phyloP scores from a whole-genome alignment of 2,329 filamentous ascomycete genomes.

The Tolypocladium pustulatum region DNA sequence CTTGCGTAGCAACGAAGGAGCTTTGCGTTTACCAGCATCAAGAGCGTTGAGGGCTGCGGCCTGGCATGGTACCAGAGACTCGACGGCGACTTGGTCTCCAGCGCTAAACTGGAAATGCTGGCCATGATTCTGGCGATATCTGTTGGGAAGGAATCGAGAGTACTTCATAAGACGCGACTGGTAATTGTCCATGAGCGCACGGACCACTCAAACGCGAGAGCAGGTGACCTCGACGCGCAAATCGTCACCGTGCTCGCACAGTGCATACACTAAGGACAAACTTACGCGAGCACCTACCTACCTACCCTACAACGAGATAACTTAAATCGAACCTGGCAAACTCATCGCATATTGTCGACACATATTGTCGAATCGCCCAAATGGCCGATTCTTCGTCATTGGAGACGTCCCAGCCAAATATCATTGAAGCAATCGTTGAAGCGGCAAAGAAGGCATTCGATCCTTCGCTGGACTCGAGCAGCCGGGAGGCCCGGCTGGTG shows the following conservation, averaged over 20 bases:
- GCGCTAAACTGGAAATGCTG: background rate
- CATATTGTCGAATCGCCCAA: background rate
- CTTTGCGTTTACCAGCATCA: slow-evolving; percentile 17
- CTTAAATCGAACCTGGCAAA: background rate
- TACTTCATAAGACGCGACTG: background rate
- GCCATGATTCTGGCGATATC: background rate
- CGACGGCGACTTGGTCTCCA: background rate
- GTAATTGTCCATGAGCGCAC: background rate
- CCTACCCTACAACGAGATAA: background rate
- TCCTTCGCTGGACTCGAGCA: slow-evolving; percentile 24
- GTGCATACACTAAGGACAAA: background rate
- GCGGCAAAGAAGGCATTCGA: slow-evolving; percentile 38
- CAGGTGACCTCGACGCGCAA: slow-evolving; percentile 15
- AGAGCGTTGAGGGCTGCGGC: background rate
- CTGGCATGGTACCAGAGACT: background rate
- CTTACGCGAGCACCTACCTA: too few relatives aligned
- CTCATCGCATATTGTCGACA: background rate
- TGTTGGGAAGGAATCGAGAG: background rate
- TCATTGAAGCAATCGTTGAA: slow-evolving; percentile 24
- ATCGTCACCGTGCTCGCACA: background rate
- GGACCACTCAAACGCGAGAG: slow-evolving; percentile 6
- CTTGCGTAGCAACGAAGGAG: slow-evolving; percentile 32
- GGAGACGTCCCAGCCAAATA: slow-evolving; percentile 13
- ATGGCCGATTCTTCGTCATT: slow-evolving; percentile 17
- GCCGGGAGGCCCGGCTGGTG: slow-evolving; percentile 21